These are phyloP conservation scores for Suillus fuscotomentosus DNA, from an alignment of 768 basidiomycete species.

Conservation along the genomic window DNA sequence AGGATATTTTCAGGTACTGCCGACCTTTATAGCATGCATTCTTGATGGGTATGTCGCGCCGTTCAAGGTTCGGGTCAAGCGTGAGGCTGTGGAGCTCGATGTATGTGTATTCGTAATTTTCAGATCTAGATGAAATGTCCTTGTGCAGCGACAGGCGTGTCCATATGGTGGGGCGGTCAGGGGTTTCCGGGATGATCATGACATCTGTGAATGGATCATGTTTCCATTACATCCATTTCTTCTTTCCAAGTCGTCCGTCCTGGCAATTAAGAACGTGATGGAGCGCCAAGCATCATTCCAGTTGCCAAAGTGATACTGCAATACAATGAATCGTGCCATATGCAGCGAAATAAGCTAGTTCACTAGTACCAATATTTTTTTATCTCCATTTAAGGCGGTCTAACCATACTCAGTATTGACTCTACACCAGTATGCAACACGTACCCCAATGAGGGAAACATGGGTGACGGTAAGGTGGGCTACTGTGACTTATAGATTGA, in stretches of 20 bases:
- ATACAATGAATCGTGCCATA: background rate
- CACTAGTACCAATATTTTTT: background rate
- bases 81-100: background rate
- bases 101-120: background rate
- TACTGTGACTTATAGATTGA: background rate
- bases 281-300: background rate
- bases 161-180: background rate
- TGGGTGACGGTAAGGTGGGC: background rate
- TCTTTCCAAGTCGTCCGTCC: background rate
- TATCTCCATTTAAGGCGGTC: conserved; percentile 3
- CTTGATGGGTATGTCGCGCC: background rate
- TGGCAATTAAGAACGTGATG: background rate
- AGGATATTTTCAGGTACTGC: background rate
- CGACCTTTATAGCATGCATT: background rate
- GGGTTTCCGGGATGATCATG: background rate
- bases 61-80: background rate
- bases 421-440: background rate
- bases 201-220: background rate
- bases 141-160: background rate
- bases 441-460: conserved; percentile 1
- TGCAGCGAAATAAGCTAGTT: background rate
- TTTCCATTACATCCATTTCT: background rate
- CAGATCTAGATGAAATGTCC: background rate
- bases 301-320: background rate
- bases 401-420: background rate